Base-by-base conservation (phyloP, 73 alveolate species). In the Breviolum minutum region DNA sequence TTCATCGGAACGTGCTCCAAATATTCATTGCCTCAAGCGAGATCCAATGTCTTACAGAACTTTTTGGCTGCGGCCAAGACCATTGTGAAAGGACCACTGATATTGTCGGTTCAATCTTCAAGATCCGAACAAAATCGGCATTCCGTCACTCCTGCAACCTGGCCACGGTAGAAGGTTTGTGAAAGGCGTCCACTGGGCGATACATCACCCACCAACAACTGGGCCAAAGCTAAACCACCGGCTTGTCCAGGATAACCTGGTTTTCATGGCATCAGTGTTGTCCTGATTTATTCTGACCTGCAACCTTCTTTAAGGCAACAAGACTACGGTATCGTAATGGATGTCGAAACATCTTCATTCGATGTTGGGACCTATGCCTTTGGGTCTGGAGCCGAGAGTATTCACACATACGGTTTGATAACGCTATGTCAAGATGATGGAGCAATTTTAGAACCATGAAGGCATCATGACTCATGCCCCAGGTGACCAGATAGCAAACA, bases 181-280 rank as follows among this genome's bases (percentile, higher is more conserved):
- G 98, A 74, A 60, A 92, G 98, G 24, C 98, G 89, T 14, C 98
- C 98, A 27, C 90, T 74, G 89, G 98, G 98, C 7, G 98, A 91
- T 32, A 77, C 97, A 61, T 69, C 87, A 62, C 98, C 98, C 63
- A 26, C 98, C 81, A 74, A 54, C 40, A 87, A 48, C 95, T 68
- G 95, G 27, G 85, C 95, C 84, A 92, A 64, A 40, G 98, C 98
- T 24, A 8, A 13, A 64, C 98, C 98, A 0, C 81, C 98, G 0
- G 64, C 81, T 54, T 92, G 81, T 24, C 98, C 98, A 2, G 98
- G 89, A 80, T 92, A 92, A 80, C 98, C 97, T 91, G 48, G 54
- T 3, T 40, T 40, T 40, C 54, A 3, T 40, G 54, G 54, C 63
- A n/a, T 71, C 12, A 27, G 24, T 27, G 22, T 26, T 12, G 82